Percentiles rank a stretch among this genome's conserved stretches.
These are phyloP conservation scores for Apiotrichum sp. DNA, from an alignment of 1,284 basidiomycete species.

Conservation along the genomic window DNA sequence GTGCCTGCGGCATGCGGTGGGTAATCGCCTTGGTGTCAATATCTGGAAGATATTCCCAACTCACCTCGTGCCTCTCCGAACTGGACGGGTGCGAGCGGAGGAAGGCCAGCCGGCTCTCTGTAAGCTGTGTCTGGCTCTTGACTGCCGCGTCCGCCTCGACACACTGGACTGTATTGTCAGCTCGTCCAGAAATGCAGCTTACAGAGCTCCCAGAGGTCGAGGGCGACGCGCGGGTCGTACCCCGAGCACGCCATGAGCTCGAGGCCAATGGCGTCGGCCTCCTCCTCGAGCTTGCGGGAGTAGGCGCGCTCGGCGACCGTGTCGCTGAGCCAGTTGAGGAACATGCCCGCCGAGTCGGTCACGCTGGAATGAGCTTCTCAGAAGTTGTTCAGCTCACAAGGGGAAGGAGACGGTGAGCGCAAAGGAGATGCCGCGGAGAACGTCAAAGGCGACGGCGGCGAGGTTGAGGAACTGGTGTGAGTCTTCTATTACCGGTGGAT, in stretches of 20 bases:
- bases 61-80: slow-evolving; percentile 42
- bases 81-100: slow-evolving; percentile 52
- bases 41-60: slow-evolving; percentile 1
- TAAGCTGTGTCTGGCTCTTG: slow-evolving; percentile 25
- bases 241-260: slow-evolving; percentile 50
- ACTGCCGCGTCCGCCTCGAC: slow-evolving; percentile 48
- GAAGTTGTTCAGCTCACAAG: slow-evolving; percentile 24
- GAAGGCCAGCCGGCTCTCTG: slow-evolving; percentile 44
- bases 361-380: slow-evolving; percentile 31
- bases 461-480: slow-evolving; percentile 48
- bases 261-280: slow-evolving; percentile 52
- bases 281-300: slow-evolving; percentile 52
- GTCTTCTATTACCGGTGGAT: neutral
- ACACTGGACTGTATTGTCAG: slow-evolving; percentile 35
- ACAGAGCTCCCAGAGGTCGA: slow-evolving; percentile 50
- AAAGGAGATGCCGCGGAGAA: slow-evolving; percentile 51
- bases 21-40: slow-evolving; percentile 31
- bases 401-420: slow-evolving; percentile 52
- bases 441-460: slow-evolving; percentile 51
- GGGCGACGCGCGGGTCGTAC: slow-evolving; percentile 50
- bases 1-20: slow-evolving; percentile 42
- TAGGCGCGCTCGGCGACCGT: slow-evolving; percentile 51
- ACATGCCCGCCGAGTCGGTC: slow-evolving; percentile 49
- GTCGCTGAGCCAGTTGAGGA: slow-evolving; percentile 52
- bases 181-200: too few relatives aligned